phyloP scores from a whole-genome alignment of 768 basidiomycete genomes.

The Trametes elegans region DNA sequence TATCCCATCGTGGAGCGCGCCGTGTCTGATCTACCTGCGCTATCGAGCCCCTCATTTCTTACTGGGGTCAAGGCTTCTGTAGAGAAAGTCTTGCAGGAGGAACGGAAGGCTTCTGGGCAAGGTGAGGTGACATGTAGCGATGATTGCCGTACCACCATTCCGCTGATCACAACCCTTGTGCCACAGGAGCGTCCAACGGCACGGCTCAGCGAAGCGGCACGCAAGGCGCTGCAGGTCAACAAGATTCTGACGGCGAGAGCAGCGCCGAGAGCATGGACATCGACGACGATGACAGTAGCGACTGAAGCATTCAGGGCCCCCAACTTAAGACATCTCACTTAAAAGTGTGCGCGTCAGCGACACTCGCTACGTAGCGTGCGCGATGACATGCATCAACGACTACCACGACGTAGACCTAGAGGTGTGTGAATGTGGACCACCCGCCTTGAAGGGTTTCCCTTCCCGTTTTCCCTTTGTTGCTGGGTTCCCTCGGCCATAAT shows the following conservation, averaged over 20 bases:
- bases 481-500: no score
- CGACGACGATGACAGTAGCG: constrained; percentile 15
- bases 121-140: not conserved
- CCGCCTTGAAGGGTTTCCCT: no score
- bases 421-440: no score
- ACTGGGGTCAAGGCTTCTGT: constrained; percentile 37
- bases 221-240: not conserved
- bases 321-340: not conserved
- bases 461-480: no score
- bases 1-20: constrained; percentile 69
- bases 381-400: no score
- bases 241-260: constrained; percentile 15
- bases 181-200: not conserved
- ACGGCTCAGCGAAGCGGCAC: not conserved
- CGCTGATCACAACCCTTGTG: no score
- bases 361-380: no score
- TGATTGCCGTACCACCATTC: no score
- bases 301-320: not conserved
- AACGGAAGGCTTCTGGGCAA: constrained; percentile 21
- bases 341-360: no score
- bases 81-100: constrained; percentile 34
- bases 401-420: no score
- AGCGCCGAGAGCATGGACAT: constrained; percentile 19
- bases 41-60: constrained; percentile 26
- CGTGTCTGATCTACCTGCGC: constrained; percentile 29